These are phyloP conservation scores for Neospermospora avenae DNA, from an alignment of 2,329 filamentous ascomycete species.

Conservation along the genomic window DNA sequence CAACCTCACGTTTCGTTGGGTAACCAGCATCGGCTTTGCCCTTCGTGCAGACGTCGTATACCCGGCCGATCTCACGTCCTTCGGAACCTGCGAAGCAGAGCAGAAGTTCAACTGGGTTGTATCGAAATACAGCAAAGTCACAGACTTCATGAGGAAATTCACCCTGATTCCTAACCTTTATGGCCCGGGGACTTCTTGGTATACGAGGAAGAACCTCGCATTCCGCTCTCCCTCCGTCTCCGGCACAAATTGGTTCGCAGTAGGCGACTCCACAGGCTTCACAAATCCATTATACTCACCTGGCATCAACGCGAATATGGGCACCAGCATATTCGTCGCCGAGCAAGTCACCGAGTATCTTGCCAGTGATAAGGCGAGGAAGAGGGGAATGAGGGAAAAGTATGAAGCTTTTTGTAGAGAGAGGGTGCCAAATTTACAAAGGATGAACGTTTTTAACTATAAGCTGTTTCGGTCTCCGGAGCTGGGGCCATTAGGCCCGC, in stretches of 20 bases:
- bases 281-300: constrained; percentile 33
- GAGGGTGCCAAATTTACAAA: constrained; percentile 21
- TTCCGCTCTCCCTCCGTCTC: constrained; percentile 26
- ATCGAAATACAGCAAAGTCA: constrained; percentile 25
- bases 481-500: constrained; percentile 22
- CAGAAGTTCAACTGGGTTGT: constrained; percentile 31
- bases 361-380: not conserved
- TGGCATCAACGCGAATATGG: constrained; percentile 28
- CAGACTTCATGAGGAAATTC: constrained; percentile 24
- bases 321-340: constrained; percentile 13
- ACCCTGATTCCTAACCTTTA: constrained; percentile 23
- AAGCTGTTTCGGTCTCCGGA: constrained; percentile 23
- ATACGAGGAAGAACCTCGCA: constrained; percentile 25
- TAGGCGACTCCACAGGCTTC: constrained; percentile 33
- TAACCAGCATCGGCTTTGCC: constrained; percentile 31
- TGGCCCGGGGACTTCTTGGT: constrained; percentile 27
- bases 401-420: constrained; percentile 24
- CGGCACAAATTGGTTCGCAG: constrained; percentile 29
- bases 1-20: constrained; percentile 26
- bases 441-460: constrained; percentile 30
- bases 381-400: not conserved
- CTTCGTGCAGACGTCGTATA: constrained; percentile 22
- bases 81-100: constrained; percentile 29
- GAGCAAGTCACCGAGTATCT: constrained; percentile 18
- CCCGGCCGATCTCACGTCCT: constrained; percentile 24